Percentiles rank a stretch among this genome's conserved stretches.
phyloP scores from a whole-genome alignment of 495 filamentous ascomycete genomes.

The Hamigera avellanea region DNA sequence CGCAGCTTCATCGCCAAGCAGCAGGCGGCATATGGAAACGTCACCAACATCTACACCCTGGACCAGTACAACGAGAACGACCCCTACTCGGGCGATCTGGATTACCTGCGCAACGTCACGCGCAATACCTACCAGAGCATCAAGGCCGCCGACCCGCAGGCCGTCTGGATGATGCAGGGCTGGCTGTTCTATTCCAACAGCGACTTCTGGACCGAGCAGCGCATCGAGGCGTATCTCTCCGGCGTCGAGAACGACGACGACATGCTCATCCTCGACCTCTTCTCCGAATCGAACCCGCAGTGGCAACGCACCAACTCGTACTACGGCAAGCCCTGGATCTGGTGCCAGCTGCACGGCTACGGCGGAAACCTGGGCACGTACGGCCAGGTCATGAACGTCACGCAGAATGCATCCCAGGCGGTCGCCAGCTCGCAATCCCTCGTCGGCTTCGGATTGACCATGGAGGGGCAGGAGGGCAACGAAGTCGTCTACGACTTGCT shows the following conservation, averaged over 20 bases:
- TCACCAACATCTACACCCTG: constrained; percentile 39
- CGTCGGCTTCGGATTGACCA: constrained; percentile 35
- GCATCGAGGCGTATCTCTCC: constrained; percentile 36
- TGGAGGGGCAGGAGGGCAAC: constrained; percentile 44
- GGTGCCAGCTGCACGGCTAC: constrained; percentile 39
- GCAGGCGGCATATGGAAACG: constrained; percentile 33
- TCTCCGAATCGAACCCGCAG: constrained; percentile 37
- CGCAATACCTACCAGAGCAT: constrained; percentile 32
- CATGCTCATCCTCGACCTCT: constrained; percentile 42
- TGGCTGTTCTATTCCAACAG: constrained; percentile 38
- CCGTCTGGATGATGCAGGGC: constrained; percentile 45
- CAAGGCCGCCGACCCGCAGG: constrained; percentile 35
- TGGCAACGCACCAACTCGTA: constrained; percentile 41
- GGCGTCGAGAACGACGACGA: constrained; percentile 32
- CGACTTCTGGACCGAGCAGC: constrained; percentile 38
- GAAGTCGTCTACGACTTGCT: constrained; percentile 41
- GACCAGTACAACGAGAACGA: constrained; percentile 45
- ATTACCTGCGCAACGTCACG: constrained; percentile 36
- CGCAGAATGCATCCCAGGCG: constrained; percentile 33
- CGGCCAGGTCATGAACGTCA: constrained; percentile 39
- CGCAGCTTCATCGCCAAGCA: constrained; percentile 38
- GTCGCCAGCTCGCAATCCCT: constrained; percentile 23
- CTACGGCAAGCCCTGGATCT: constrained; percentile 43
- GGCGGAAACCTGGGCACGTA: constrained; percentile 41
- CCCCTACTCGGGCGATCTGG: constrained; percentile 33